These are phyloP conservation scores for Elsinoe necatrix DNA, from an alignment of 2,329 filamentous ascomycete species.

Conservation along the genomic window DNA sequence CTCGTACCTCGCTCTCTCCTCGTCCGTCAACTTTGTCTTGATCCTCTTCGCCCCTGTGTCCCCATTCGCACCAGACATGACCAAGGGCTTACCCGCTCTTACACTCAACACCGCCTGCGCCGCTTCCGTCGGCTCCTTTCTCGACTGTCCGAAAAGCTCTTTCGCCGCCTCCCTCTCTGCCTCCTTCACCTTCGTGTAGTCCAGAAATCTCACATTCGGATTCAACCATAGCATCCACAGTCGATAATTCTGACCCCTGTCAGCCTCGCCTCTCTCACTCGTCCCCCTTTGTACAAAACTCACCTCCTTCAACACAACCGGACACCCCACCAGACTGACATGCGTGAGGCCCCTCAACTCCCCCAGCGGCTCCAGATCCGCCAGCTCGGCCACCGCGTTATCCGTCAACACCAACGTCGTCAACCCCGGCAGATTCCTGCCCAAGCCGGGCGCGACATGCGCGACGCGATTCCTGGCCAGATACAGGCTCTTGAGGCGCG, in stretches of 20 bases:
- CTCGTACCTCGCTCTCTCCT: constrained; percentile 77
- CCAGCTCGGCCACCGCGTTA: constrained; percentile 75
- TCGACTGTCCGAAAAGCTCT: constrained; percentile 70
- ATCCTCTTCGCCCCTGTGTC: constrained; percentile 8
- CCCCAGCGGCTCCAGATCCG: constrained; percentile 74
- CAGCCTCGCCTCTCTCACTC: constrained; percentile 16
- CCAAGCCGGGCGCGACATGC: constrained; percentile 67
- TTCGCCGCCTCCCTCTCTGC: constrained; percentile 66
- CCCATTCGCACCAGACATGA: constrained; percentile 1
- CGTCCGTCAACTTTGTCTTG: constrained; percentile 57
- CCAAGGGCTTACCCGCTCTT: constrained; percentile 33
- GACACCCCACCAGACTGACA: constrained; percentile 75
- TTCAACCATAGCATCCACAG: constrained; percentile 85
- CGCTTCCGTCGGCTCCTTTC: constrained; percentile 67
- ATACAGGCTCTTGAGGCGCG: constrained; percentile 77
- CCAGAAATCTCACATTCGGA: constrained; percentile 77
- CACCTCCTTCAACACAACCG: constrained; percentile 87
- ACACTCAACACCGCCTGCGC: constrained; percentile 64
- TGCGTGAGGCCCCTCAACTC: constrained; percentile 65
- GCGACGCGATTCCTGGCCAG: constrained; percentile 82
- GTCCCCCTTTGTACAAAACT: constrained; percentile 27
- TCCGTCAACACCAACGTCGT: constrained; percentile 71
- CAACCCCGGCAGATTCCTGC: constrained; percentile 71
- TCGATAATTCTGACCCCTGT: constrained; percentile 64
- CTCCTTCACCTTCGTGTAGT: constrained; percentile 86